phyloP scores from a whole-genome alignment of 140 eudicot species.

The Cichorium intybus region DNA sequence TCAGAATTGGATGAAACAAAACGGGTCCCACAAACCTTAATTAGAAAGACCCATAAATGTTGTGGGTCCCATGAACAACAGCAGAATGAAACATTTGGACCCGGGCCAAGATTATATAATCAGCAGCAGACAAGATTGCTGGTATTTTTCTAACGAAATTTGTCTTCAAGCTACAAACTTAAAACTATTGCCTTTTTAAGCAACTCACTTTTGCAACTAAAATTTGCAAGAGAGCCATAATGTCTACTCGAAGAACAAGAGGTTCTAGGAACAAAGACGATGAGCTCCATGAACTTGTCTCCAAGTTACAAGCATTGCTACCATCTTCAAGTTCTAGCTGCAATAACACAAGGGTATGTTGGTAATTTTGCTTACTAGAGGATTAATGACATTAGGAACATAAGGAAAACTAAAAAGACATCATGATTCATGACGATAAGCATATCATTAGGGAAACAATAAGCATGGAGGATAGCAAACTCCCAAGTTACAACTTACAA shows the following conservation, averaged over 20 bases:
- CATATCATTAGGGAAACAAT: not conserved
- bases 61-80: conserved; percentile 39
- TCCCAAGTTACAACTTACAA: too few relatives aligned
- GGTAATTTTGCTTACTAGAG: not conserved
- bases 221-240: conserved; percentile 1
- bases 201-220: conserved; percentile 8
- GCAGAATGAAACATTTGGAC: conserved; percentile 33
- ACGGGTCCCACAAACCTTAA: conserved; percentile 23
- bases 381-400: not conserved
- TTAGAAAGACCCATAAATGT: conserved; percentile 20
- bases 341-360: conserved; percentile 45
- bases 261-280: conserved; percentile 30
- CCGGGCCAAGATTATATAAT: conserved; percentile 22
- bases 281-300: conserved; percentile 48
- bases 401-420: not conserved
- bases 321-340: conserved; percentile 49
- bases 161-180: conserved; percentile 16
- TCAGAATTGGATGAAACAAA: conserved; percentile 8
- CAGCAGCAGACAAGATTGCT: conserved; percentile 30
- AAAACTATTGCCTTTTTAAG: conserved; percentile 41
- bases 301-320: conserved; percentile 44
- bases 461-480: not conserved
- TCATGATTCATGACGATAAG: not conserved
- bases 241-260: conserved; percentile 45
- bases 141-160: conserved; percentile 22